Percentiles rank a stretch among this genome's conserved stretches.
These are phyloP conservation scores for Coniochaeta sp. DNA, from an alignment of 2,329 filamentous ascomycete species.

Conservation along the genomic window DNA sequence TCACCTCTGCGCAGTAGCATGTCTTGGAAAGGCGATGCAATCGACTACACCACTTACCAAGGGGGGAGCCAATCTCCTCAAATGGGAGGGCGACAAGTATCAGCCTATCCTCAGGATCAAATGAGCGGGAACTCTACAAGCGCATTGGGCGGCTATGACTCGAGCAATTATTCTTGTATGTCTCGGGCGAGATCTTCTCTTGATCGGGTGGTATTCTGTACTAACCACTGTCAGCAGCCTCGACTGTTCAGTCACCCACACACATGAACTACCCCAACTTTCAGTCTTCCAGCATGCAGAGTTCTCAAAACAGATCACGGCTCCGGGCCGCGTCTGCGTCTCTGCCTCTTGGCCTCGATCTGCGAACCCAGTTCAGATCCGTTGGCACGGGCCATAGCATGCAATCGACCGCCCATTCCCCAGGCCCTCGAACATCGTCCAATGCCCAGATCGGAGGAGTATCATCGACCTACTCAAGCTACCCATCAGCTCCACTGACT, in stretches of 20 bases:
- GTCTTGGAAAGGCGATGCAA: slow-evolving; percentile 54
- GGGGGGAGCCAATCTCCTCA: slow-evolving; percentile 36
- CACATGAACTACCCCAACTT: slow-evolving; percentile 42
- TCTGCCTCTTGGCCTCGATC: slow-evolving; percentile 36
- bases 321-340: slow-evolving; percentile 41
- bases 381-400: slow-evolving; percentile 19
- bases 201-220: background rate
- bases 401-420: slow-evolving; percentile 18
- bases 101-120: slow-evolving; percentile 43
- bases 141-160: slow-evolving; percentile 40
- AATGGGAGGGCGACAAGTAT: slow-evolving; percentile 36
- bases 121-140: slow-evolving; percentile 29
- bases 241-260: slow-evolving; percentile 39
- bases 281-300: slow-evolving; percentile 31
- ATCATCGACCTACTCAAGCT: slow-evolving; percentile 40
- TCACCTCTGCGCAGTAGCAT: slow-evolving; percentile 52
- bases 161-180: slow-evolving; percentile 45
- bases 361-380: slow-evolving; percentile 35
- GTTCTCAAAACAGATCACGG: slow-evolving; percentile 35
- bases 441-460: slow-evolving; percentile 29
- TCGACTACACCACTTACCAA: slow-evolving; percentile 49
- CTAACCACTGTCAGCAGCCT: slow-evolving; percentile 22
- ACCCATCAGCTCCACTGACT: slow-evolving; percentile 45
- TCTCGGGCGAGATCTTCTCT: background rate
- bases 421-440: slow-evolving; percentile 29